Conservation (phyloP, 805 yeast species). For the Pichia heedii region DNA sequence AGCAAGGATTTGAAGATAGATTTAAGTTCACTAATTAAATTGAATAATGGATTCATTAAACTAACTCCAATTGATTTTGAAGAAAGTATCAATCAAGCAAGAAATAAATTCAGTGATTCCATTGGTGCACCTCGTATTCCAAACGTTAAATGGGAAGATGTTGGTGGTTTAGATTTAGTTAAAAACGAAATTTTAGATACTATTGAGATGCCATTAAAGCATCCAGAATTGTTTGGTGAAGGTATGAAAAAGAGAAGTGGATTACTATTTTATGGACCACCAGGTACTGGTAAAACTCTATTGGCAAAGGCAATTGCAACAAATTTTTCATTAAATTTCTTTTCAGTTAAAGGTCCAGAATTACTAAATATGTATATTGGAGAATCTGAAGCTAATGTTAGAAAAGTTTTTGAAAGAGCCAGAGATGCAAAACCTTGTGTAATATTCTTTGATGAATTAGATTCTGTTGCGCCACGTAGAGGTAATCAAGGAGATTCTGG, state of each 20-base stretch:
- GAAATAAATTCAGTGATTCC: conserved; percentile 84
- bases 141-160: conserved; percentile 92
- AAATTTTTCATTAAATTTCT: conserved; percentile 85
- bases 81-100: conserved; percentile 65
- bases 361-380: conserved; percentile 96
- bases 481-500: conserved; percentile 99
- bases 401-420: conserved; percentile 88
- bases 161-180: conserved; percentile 87
- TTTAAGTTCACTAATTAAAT: conserved; percentile 30
- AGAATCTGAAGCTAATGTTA: conserved; percentile 95
- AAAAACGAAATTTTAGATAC: conserved; percentile 93
- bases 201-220: conserved; percentile 89
- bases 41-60: conserved; percentile 47
- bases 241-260: conserved; percentile 95
- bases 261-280: conserved; percentile 93
- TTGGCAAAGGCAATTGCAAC: conserved; percentile 97
- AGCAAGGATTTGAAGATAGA: conserved; percentile 18
- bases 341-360: conserved; percentile 97
- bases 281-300: conserved; percentile 95
- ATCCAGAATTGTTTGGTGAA: conserved; percentile 78
- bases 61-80: conserved; percentile 56
- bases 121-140: conserved; percentile 97
- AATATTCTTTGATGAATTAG: conserved; percentile 93
- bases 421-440: conserved; percentile 97
- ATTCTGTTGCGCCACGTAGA: conserved; percentile 96